A percentile compares a stretch with the other conserved stretches of the same genome.
Evolutionary conservation across 345 rosid genomes (phyloP).

Genomic region (Viola odorata): DNA sequence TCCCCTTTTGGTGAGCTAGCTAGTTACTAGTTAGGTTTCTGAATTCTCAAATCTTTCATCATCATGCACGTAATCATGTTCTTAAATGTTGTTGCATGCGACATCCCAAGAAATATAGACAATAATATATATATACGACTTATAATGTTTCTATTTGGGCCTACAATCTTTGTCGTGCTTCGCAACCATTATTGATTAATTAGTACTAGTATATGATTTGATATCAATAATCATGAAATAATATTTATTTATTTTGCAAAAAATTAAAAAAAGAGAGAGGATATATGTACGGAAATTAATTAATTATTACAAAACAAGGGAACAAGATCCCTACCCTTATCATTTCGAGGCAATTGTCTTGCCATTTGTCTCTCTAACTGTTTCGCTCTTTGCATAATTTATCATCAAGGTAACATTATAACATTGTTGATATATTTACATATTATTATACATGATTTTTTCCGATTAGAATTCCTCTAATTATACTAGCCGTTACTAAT

Average conservation of each 20-base stretch:
- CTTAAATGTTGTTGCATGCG: slow-evolving; percentile 10
- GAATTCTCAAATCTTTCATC: too few relatives aligned
- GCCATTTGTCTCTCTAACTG: slow-evolving; percentile 42
- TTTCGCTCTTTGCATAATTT: slow-evolving; percentile 17
- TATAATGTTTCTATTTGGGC: slow-evolving; percentile 31
- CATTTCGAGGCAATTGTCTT: slow-evolving; percentile 51
- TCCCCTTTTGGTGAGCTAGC: too few relatives aligned
- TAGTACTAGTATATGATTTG: slow-evolving; percentile 15
- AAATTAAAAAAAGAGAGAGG: neutral
- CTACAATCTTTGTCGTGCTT: slow-evolving; percentile 44
- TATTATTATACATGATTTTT: too few relatives aligned
- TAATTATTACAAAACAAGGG: slow-evolving; percentile 30
- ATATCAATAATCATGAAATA: neutral
- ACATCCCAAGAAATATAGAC: slow-evolving; percentile 27
- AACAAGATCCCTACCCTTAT: slow-evolving; percentile 40
- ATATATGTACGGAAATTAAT: slow-evolving; percentile 25
- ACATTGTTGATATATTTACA: too few relatives aligned
- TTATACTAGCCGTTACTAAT: too few relatives aligned
- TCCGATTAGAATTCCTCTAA: too few relatives aligned
- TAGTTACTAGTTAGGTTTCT: too few relatives aligned
- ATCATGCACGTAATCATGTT: neutral
- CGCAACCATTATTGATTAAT: slow-evolving; percentile 11
- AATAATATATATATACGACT: slow-evolving; percentile 25
- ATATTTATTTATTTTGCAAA: neutral
- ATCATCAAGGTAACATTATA: slow-evolving; percentile 23